Base-by-base conservation (phyloP, 1,284 basidiomycete species). In the Fistulina hepatica region DNA sequence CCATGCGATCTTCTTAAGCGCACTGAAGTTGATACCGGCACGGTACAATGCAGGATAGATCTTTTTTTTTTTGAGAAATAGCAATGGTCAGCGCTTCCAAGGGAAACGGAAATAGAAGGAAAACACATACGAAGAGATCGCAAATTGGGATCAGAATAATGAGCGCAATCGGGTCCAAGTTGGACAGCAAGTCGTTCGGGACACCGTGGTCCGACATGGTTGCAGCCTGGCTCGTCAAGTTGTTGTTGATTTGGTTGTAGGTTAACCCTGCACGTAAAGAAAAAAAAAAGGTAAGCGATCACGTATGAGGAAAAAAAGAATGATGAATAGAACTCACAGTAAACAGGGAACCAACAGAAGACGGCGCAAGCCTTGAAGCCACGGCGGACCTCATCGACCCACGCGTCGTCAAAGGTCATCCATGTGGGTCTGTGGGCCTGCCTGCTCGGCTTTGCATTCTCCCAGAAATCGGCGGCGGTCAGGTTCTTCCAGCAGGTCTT, bases 361-460 rank as follows among this genome's bases (percentile, higher is more conserved):
- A 93, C 86, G 28, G 63, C 58, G 60, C 89, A 93, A 7, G 90
- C 90, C 57, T 85, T 86, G 59, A 90, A 60, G 2, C 83, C 86
- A 50, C 86, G 73, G 40, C 69, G 67, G 36, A 92, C 76, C 54
- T 93, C 89, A 39, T 89, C 83, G 11, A 93, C 84, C 76, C 79
- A 89, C 26, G 65, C 52, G 50, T 85, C 82, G 48, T 86, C 79
- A 53, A 73, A 82, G 4, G 60, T 75, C 78, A 83, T 83, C 81
- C 80, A 83, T 2, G 31, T 22, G 0, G 80, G 81, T 33, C 60
- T 63, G 1, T 50, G 60, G 11, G 54, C 47, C 34, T 63, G 52
- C 19, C 59, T 61, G 47, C 75, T 80, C 0, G 85, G 85, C 56
- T 85, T 86, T 3, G 69, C 82, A 31, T 52, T 61, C 38, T 89